A percentile compares a stretch with the other conserved stretches of the same genome.
These are phyloP conservation scores for Entonaema liquescens DNA, from an alignment of 495 filamentous ascomycete species.

Conservation along the genomic window DNA sequence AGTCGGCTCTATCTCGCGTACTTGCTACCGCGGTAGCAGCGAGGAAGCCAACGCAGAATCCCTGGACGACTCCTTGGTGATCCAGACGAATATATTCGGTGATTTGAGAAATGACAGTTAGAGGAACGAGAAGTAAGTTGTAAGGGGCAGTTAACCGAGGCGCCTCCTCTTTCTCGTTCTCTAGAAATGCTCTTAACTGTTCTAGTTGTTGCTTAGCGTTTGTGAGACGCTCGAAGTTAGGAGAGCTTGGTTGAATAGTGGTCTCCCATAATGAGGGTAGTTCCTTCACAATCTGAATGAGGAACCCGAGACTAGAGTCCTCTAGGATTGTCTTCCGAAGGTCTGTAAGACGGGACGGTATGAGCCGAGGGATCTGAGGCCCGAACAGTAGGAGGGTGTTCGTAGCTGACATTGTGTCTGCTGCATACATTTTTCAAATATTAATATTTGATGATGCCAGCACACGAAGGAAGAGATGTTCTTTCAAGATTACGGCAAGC, in stretches of 20 bases:
- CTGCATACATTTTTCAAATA: slow-evolving; percentile 12
- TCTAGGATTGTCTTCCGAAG: slow-evolving; percentile 9
- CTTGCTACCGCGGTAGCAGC: slow-evolving; percentile 16
- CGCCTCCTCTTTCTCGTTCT: slow-evolving; percentile 5
- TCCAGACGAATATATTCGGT: slow-evolving; percentile 8
- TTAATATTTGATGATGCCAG: not conserved
- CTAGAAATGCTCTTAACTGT: slow-evolving; percentile 6
- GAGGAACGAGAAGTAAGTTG: slow-evolving; percentile 20
- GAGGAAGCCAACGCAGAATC: slow-evolving; percentile 23
- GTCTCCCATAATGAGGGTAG: slow-evolving; percentile 9
- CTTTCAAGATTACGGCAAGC: not conserved
- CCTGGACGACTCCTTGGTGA: slow-evolving; percentile 1
- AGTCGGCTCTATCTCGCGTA: slow-evolving; percentile 5
- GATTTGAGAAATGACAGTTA: slow-evolving; percentile 19
- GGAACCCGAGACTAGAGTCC: slow-evolving; percentile 13
- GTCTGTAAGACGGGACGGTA: slow-evolving; percentile 16
- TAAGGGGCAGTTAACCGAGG: slow-evolving; percentile 7
- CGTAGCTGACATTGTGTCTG: not conserved
- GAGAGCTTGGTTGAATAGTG: slow-evolving; percentile 5
- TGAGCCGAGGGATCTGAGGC: slow-evolving; percentile 17
- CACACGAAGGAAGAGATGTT: not conserved
- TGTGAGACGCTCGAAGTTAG: not conserved
- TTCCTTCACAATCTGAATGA: slow-evolving; percentile 6
- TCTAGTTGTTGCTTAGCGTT: not conserved
- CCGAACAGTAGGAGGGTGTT: slow-evolving; percentile 23